A percentile compares a stretch with the other conserved stretches of the same genome.
Conservation (phyloP, 2,329 filamentous ascomycete genomes). For the Botrytis pseudocinerea region DNA sequence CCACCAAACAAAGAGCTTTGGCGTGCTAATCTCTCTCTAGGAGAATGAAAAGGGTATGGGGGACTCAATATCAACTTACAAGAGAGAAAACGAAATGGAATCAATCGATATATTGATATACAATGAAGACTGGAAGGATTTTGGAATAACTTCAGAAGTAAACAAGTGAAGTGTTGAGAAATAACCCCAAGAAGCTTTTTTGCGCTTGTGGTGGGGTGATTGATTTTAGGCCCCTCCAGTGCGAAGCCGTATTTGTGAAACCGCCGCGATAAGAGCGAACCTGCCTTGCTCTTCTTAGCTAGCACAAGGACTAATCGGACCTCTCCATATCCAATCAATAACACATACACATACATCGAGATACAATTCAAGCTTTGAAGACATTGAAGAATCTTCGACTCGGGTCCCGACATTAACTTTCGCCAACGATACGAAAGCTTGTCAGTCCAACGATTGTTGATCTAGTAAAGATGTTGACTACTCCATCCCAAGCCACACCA, state of each 20-base stretch:
- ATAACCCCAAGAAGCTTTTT: slow-evolving; percentile 19
- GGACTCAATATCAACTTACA: slow-evolving; percentile 6
- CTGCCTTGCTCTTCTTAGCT: slow-evolving; percentile 16
- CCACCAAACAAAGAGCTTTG: slow-evolving; percentile 18
- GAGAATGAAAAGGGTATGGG: background rate
- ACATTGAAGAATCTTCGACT: background rate
- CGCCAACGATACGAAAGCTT: slow-evolving; percentile 21
- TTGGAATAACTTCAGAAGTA: slow-evolving; percentile 5
- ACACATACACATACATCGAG: slow-evolving; percentile 24
- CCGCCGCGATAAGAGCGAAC: slow-evolving; percentile 27
- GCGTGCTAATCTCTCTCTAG: background rate
- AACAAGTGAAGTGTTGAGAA: slow-evolving; percentile 19
- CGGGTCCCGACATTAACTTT: slow-evolving; percentile 2
- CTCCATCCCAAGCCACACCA: slow-evolving; percentile 28
- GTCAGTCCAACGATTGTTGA: slow-evolving; percentile 1
- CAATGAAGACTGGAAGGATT: slow-evolving; percentile 2
- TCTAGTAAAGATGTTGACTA: slow-evolving; percentile 30
- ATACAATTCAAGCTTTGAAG: background rate
- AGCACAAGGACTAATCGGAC: slow-evolving; percentile 2
- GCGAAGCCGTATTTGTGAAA: slow-evolving; percentile 12
- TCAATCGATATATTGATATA: background rate
- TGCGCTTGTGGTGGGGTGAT: slow-evolving; percentile 21
- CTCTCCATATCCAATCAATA: slow-evolving; percentile 18
- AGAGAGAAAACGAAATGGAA: background rate
- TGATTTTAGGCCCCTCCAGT: slow-evolving; percentile 30